Evolutionary conservation across 345 rosid genomes (phyloP).

Genomic region (Bretschneidera sinensis): DNA sequence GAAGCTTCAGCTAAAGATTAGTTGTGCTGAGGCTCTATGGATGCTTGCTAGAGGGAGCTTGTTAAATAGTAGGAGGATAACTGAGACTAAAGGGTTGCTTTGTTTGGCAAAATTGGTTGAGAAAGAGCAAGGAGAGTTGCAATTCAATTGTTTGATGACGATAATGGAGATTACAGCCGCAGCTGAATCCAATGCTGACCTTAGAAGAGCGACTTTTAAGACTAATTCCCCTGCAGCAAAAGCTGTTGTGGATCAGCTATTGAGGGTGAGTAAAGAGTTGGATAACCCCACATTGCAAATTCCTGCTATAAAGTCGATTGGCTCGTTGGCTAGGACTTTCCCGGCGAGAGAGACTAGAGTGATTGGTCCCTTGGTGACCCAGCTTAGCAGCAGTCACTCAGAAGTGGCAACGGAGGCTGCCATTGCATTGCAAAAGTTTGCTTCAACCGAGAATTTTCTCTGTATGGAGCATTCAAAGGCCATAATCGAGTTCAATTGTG

Average conservation of each 20-base stretch:
- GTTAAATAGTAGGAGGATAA: slow-evolving; percentile 61
- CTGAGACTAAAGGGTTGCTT: slow-evolving; percentile 92
- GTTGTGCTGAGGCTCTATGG: slow-evolving; percentile 73
- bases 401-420: slow-evolving; percentile 78
- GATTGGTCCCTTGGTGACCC: slow-evolving; percentile 55
- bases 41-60: slow-evolving; percentile 77
- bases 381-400: slow-evolving; percentile 41
- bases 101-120: slow-evolving; percentile 83
- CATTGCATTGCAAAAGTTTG: slow-evolving; percentile 65
- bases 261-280: slow-evolving; percentile 52
- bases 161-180: slow-evolving; percentile 77
- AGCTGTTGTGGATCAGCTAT: slow-evolving; percentile 77
- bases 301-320: slow-evolving; percentile 70
- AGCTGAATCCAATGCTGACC: slow-evolving; percentile 67
- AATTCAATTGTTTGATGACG: slow-evolving; percentile 75
- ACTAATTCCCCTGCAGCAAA: slow-evolving; percentile 87
- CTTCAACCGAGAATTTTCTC: slow-evolving; percentile 55
- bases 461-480: slow-evolving; percentile 57
- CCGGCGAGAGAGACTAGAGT: slow-evolving; percentile 82
- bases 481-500: slow-evolving; percentile 52
- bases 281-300: slow-evolving; percentile 45
- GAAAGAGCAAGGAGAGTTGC: slow-evolving; percentile 60
- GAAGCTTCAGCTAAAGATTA: slow-evolving; percentile 55
- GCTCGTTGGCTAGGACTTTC: slow-evolving; percentile 81
- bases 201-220: slow-evolving; percentile 76